Percentiles rank a stretch among this genome's conserved stretches.
These are phyloP conservation scores for Nicotiana noctiflora DNA, from an alignment of 257 asterid species.

Conservation along the genomic window DNA sequence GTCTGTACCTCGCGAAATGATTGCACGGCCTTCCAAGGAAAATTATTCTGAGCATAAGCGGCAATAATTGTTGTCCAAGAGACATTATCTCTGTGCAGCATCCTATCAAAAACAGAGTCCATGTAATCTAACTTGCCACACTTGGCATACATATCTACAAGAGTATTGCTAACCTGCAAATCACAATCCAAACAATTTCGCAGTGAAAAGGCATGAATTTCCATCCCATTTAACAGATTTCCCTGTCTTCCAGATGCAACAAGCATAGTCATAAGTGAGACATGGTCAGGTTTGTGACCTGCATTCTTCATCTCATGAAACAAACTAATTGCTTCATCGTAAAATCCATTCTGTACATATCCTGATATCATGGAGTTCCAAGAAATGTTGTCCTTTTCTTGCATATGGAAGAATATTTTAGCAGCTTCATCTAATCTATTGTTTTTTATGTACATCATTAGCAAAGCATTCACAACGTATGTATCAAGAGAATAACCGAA, in stretches of 20 bases:
- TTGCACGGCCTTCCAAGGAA: conserved; percentile 43
- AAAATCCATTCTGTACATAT: conserved; percentile 50
- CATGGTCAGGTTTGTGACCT: conserved; percentile 45
- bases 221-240: conserved; percentile 54
- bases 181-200: conserved; percentile 49
- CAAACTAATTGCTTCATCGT: conserved; percentile 34
- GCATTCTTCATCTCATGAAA: conserved; percentile 36
- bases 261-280: conserved; percentile 52
- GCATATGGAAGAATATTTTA: conserved; percentile 32
- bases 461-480: conserved; percentile 62
- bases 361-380: conserved; percentile 83
- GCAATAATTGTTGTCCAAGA: conserved; percentile 71
- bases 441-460: conserved; percentile 57
- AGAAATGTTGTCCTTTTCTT: conserved; percentile 52
- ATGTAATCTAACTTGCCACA: conserved; percentile 54
- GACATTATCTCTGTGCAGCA: conserved; percentile 44
- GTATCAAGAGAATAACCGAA: conserved; percentile 29
- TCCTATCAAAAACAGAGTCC: conserved; percentile 45
- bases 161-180: conserved; percentile 64
- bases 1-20: conserved; percentile 26
- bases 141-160: conserved; percentile 83
- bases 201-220: conserved; percentile 64
- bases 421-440: conserved; percentile 47
- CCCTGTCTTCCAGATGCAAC: conserved; percentile 62
- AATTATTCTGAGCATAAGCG: conserved; percentile 53